Conservation (phyloP, 805 yeast genomes). For the Kregervanrija pseudodelftensis region DNA sequence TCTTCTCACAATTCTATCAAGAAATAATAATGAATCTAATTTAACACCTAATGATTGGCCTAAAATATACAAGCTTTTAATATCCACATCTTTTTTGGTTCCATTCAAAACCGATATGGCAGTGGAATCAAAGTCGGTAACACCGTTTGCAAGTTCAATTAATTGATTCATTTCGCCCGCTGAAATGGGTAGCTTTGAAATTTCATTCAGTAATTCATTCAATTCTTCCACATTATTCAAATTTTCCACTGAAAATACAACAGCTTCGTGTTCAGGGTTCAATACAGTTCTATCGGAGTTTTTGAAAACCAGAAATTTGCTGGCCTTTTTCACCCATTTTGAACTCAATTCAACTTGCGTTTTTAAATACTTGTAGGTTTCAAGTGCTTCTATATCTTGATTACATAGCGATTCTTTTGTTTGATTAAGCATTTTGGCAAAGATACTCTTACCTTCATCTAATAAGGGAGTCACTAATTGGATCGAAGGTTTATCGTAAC, state of each 20-base stretch:
- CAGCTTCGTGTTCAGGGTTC: not conserved
- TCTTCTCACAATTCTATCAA: slow-evolving; percentile 33
- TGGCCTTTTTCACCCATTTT: slow-evolving; percentile 50
- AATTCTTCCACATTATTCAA: slow-evolving; percentile 26
- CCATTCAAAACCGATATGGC: slow-evolving; percentile 32
- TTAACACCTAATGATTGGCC: slow-evolving; percentile 57
- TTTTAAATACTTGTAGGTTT: slow-evolving; percentile 28
- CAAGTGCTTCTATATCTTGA: slow-evolving; percentile 7
- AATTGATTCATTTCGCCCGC: slow-evolving; percentile 57
- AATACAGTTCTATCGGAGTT: not conserved
- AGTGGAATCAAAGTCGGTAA: slow-evolving; percentile 43
- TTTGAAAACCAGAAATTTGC: slow-evolving; percentile 35
- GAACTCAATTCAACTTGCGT: slow-evolving; percentile 38
- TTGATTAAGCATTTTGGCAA: slow-evolving; percentile 10
- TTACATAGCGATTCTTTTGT: not conserved
- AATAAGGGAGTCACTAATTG: slow-evolving; percentile 37
- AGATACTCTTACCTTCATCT: slow-evolving; percentile 49
- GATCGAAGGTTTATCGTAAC: slow-evolving; percentile 39
- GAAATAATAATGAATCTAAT: slow-evolving; percentile 38
- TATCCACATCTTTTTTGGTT: slow-evolving; percentile 18
- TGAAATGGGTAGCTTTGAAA: slow-evolving; percentile 43
- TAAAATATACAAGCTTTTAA: slow-evolving; percentile 44
- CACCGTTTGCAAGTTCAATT: slow-evolving; percentile 43
- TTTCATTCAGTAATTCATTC: slow-evolving; percentile 34
- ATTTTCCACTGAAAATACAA: no score